These are phyloP conservation scores for Fusarium aywerte DNA, from an alignment of 2,329 filamentous ascomycete species.

Conservation along the genomic window DNA sequence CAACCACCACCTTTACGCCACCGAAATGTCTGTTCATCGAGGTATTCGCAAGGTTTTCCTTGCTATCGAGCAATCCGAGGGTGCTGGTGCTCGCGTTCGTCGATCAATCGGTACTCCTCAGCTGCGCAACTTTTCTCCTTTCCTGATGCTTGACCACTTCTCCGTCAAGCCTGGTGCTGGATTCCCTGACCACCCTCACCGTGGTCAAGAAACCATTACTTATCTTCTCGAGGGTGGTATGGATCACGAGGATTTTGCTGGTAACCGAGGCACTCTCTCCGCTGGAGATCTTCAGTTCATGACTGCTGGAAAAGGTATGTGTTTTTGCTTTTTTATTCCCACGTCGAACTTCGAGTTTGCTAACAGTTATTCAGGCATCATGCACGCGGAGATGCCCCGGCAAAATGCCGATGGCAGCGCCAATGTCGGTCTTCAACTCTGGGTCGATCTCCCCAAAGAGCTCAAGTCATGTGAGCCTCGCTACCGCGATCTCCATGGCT, in stretches of 20 bases:
- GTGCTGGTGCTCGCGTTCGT: constrained; percentile 86
- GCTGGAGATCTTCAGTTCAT: constrained; percentile 97
- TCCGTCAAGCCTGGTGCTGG: constrained; percentile 81
- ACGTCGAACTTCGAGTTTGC: neutral
- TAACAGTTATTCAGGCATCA: constrained; percentile 70
- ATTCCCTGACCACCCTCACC: constrained; percentile 87
- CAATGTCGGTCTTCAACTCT: constrained; percentile 91
- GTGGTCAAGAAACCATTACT: constrained; percentile 88
- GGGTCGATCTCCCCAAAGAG: constrained; percentile 87
- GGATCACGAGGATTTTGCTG: constrained; percentile 93
- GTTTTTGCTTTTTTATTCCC: neutral
- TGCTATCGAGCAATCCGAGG: constrained; percentile 87
- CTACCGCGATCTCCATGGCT: constrained; percentile 84
- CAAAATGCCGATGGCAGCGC: constrained; percentile 78
- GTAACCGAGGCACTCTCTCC: constrained; percentile 83
- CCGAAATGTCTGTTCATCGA: constrained; percentile 74
- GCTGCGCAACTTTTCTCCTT: constrained; percentile 88
- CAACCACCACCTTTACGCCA: constrained; percentile 48
- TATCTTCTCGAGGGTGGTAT: constrained; percentile 88
- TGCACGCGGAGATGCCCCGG: constrained; percentile 95
- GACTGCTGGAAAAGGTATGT: constrained; percentile 75
- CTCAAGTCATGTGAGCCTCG: constrained; percentile 91
- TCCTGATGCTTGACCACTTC: constrained; percentile 97
- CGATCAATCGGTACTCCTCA: constrained; percentile 87
- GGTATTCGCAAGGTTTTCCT: constrained; percentile 85